These are phyloP conservation scores for Aspergillus ibericus DNA, from an alignment of 2,329 filamentous ascomycete species.

Conservation along the genomic window DNA sequence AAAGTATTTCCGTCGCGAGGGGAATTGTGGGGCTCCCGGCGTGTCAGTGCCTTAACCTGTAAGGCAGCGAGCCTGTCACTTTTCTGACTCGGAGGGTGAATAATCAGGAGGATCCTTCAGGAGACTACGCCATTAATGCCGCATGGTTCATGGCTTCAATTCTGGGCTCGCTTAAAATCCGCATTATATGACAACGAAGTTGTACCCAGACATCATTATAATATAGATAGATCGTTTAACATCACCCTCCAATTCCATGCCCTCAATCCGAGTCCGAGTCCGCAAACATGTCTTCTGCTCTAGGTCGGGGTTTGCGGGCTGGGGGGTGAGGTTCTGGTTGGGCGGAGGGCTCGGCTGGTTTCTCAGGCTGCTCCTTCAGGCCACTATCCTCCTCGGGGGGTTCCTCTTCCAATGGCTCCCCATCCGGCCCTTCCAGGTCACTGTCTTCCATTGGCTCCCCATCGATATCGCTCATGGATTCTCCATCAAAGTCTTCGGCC, in stretches of 20 bases:
- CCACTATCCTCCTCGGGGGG: constrained; percentile 32
- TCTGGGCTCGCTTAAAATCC: background rate
- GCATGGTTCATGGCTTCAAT: too few relatives aligned
- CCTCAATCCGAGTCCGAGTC: constrained; percentile 63
- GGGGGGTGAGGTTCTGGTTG: constrained; percentile 32
- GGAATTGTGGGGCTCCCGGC: constrained; percentile 18
- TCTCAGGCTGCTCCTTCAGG: constrained; percentile 22
- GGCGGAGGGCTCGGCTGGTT: constrained; percentile 23
- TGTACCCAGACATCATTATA: background rate
- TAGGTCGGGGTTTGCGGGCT: constrained; percentile 62
- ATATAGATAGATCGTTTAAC: background rate
- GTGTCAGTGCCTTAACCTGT: background rate
- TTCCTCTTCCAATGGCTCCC: constrained; percentile 50
- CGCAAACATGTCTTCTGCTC: constrained; percentile 85
- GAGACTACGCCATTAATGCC: too few relatives aligned
- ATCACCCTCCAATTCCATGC: background rate
- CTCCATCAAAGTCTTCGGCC: constrained; percentile 45
- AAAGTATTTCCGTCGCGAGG: constrained; percentile 14
- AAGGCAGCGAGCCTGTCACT: background rate
- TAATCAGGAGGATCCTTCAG: too few relatives aligned
- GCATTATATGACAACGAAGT: background rate
- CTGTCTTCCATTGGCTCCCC: constrained; percentile 50
- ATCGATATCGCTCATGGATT: constrained; percentile 46
- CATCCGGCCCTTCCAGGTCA: constrained; percentile 52
- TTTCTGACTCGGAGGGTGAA: background rate